Conservation (phyloP, 148 eudicot genomes). For the Amaranthus cruentus region DNA sequence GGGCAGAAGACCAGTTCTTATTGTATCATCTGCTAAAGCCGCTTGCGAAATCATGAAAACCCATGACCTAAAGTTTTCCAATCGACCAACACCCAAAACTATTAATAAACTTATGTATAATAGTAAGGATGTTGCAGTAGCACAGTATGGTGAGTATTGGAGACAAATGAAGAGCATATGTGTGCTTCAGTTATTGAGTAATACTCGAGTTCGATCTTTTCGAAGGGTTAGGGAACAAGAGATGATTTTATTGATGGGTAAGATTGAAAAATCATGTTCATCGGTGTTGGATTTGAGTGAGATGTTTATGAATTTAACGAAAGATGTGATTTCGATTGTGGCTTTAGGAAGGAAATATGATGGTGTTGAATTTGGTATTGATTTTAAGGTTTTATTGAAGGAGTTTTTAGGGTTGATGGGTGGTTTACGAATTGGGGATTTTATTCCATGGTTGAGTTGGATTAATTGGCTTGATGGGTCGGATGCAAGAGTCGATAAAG, state of each 20-base stretch:
- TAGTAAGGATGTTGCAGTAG: slow-evolving; percentile 22
- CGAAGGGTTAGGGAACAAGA: slow-evolving; percentile 23
- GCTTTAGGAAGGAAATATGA: slow-evolving; percentile 35
- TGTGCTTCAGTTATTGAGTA: slow-evolving; percentile 34
- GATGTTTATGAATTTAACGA: slow-evolving; percentile 21
- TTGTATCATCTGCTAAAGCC: slow-evolving; percentile 33
- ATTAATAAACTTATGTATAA: slow-evolving; percentile 23
- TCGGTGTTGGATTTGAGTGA: slow-evolving; percentile 24
- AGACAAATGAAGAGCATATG: slow-evolving; percentile 37
- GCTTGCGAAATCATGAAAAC: slow-evolving; percentile 40
- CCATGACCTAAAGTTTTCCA: slow-evolving; percentile 32
- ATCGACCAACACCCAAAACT: slow-evolving; percentile 20
- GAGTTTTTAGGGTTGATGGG: slow-evolving; percentile 23
- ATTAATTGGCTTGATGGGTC: slow-evolving; percentile 24
- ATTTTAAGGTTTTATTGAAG: slow-evolving; percentile 15
- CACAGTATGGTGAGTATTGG: slow-evolving; percentile 43
- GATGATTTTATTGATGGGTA: slow-evolving; percentile 17
- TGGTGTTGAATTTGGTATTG: slow-evolving; percentile 15
- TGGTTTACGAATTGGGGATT: slow-evolving; percentile 27
- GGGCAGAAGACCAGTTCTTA: slow-evolving; percentile 22
- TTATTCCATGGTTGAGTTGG: slow-evolving; percentile 27
- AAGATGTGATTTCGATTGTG: slow-evolving; percentile 27
- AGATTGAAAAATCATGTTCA: background rate
- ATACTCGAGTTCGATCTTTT: slow-evolving; percentile 27
- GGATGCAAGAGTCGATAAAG: slow-evolving; percentile 26